These are phyloP conservation scores for Kuraishia cidri DNA, from an alignment of 805 yeast species.

Conservation along the genomic window DNA sequence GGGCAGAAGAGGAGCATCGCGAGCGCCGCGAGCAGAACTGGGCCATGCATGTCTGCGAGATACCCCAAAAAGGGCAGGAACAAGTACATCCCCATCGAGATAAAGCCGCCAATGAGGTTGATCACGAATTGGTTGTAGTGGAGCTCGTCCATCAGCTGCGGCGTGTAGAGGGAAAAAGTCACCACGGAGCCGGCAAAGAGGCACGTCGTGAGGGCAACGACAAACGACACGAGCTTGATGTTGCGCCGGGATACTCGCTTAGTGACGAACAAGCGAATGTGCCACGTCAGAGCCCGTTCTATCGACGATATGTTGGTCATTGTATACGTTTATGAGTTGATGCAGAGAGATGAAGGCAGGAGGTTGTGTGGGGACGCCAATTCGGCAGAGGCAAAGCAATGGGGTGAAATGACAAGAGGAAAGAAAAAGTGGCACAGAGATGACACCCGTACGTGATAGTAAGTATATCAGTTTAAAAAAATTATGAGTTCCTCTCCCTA, in stretches of 20 bases:
- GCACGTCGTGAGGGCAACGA: constrained; percentile 53
- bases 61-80: constrained; percentile 79
- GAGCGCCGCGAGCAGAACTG: constrained; percentile 57
- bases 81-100: constrained; percentile 76
- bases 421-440: no score
- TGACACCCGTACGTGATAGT: no score
- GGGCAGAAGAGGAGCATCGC: constrained; percentile 58
- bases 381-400: no score
- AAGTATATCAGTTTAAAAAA: no score
- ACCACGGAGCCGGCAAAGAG: constrained; percentile 76
- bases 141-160: constrained; percentile 50
- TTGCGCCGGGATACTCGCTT: constrained; percentile 28
- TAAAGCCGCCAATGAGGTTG: constrained; percentile 66
- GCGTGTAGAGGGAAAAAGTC: constrained; percentile 72
- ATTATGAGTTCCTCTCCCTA: no score
- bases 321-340: no score
- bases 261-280: constrained; percentile 32
- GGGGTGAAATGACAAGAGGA: no score
- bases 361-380: no score
- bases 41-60: constrained; percentile 80
- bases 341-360: no score
- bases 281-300: constrained; percentile 32
- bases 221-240: constrained; percentile 43
- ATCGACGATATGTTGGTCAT: constrained; percentile 18
- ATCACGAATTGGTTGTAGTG: constrained; percentile 53